These are phyloP conservation scores for Candida caryicola DNA, from an alignment of 805 yeast species.

Conservation along the genomic window DNA sequence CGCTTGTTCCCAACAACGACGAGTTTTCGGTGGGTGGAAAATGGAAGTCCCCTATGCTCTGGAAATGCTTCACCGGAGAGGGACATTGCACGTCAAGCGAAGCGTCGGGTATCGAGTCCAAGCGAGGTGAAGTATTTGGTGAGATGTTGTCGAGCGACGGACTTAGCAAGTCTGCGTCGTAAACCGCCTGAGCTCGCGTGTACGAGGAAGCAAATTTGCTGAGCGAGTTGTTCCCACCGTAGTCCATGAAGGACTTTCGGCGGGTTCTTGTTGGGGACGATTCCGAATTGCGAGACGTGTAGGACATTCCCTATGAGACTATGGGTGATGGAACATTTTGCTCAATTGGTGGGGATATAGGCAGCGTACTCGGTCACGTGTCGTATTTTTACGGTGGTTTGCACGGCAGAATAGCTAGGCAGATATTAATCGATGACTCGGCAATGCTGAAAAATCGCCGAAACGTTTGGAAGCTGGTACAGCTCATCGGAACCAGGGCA, in stretches of 20 bases:
- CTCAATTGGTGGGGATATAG: too few species aligned
- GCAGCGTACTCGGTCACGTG: too few species aligned
- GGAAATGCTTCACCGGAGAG: neutral
- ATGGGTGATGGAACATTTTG: neutral
- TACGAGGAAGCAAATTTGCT: conserved; percentile 41
- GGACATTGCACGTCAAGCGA: conserved; percentile 1
- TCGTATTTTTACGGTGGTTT: too few species aligned
- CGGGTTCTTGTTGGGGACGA: conserved; percentile 8
- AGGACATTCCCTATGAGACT: neutral
- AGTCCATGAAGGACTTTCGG: conserved; percentile 29
- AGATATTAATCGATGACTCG: too few species aligned
- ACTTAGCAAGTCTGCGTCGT: conserved; percentile 9
- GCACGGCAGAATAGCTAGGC: too few species aligned
- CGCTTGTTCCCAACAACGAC: neutral
- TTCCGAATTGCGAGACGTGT: too few species aligned
- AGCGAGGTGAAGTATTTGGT: conserved; percentile 21
- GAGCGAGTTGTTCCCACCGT: conserved; percentile 37
- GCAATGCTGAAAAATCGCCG: too few species aligned
- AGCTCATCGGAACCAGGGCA: too few species aligned
- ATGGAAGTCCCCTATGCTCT: conserved; percentile 2
- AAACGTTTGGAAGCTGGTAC: too few species aligned
- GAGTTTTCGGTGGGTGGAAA: conserved; percentile 1
- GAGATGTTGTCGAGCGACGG: conserved; percentile 18
- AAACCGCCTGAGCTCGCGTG: conserved; percentile 33
- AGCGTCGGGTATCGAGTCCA: conserved; percentile 6